Evolutionary conservation across 495 filamentous ascomycete genomes (phyloP).

Genomic region (Lophiotrema nucula): DNA sequence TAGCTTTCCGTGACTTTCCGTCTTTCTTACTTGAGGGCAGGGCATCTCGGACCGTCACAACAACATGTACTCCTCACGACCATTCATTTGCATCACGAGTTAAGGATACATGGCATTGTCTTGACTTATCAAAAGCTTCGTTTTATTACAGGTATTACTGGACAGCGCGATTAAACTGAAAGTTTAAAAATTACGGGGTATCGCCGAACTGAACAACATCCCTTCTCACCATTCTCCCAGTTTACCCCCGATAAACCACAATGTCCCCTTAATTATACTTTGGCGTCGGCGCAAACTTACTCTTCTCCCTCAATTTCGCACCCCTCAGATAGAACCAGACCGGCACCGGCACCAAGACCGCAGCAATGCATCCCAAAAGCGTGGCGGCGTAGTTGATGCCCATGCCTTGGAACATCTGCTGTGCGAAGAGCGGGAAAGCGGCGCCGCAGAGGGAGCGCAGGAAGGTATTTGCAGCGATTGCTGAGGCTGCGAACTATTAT

Average conservation of each 20-base stretch:
- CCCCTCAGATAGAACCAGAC: constrained; percentile 65
- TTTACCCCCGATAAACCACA: not conserved
- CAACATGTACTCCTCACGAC: no score
- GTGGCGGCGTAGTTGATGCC: constrained; percentile 77
- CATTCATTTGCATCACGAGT: no score
- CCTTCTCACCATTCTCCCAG: not conserved
- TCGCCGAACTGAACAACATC: no score
- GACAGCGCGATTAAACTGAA: no score
- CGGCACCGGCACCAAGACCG: constrained; percentile 70
- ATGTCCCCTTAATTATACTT: not conserved
- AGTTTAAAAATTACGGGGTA: no score
- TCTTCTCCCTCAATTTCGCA: constrained; percentile 61
- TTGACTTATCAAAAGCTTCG: no score
- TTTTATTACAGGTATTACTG: no score
- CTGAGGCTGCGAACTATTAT: constrained; percentile 63
- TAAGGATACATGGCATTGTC: no score
- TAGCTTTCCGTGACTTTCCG: no score
- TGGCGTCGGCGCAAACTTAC: constrained; percentile 63
- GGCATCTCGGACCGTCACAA: no score
- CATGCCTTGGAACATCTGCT: constrained; percentile 75
- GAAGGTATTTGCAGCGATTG: constrained; percentile 88
- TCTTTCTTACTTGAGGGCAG: no score
- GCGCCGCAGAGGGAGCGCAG: constrained; percentile 74
- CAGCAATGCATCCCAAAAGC: constrained; percentile 71
- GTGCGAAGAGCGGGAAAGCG: constrained; percentile 78